Percentiles rank a stretch among this genome's conserved stretches.
Conservation (phyloP, 2,329 filamentous ascomycete genomes). For the Hirsutella thompsonii region DNA sequence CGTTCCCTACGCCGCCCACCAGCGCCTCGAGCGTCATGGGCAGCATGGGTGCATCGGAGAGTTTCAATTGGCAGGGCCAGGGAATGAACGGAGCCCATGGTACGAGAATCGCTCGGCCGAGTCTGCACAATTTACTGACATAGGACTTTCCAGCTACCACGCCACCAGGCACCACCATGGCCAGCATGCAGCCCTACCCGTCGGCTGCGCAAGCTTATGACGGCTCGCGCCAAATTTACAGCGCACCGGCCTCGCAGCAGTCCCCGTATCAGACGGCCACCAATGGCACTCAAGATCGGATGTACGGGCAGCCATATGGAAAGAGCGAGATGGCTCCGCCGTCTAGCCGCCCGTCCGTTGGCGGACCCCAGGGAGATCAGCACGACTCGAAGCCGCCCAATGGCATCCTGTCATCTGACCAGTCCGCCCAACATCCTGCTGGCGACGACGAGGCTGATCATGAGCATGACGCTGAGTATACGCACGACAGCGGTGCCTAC, state of each 20-base stretch:
- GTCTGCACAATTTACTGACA: conserved; percentile 31
- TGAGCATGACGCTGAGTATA: conserved; percentile 73
- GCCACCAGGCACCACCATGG: conserved; percentile 64
- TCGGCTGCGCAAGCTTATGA: conserved; percentile 60
- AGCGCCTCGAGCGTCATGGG: conserved; percentile 78
- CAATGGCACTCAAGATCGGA: conserved; percentile 45
- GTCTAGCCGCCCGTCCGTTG: conserved; percentile 44
- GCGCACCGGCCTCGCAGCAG: conserved; percentile 54
- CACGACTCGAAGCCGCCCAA: conserved; percentile 53
- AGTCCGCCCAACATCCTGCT: conserved; percentile 37
- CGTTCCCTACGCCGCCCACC: conserved; percentile 86
- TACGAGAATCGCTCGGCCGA: conserved; percentile 46
- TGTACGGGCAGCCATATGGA: conserved; percentile 63
- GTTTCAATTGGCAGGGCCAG: conserved; percentile 63
- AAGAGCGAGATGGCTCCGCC: conserved; percentile 87
- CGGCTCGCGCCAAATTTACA: conserved; percentile 66
- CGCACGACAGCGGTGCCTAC: conserved; percentile 68
- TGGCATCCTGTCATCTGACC: conserved; percentile 45
- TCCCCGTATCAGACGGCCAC: conserved; percentile 56
- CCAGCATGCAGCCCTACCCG: conserved; percentile 69
- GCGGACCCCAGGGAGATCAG: conserved; percentile 47
- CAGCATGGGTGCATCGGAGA: conserved; percentile 61
- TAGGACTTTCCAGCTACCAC: conserved; percentile 71
- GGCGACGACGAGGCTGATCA: conserved; percentile 58
- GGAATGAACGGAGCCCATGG: conserved; percentile 50